Conservation (phyloP, 345 rosid species). For the Dipteronia dyeriana region DNA sequence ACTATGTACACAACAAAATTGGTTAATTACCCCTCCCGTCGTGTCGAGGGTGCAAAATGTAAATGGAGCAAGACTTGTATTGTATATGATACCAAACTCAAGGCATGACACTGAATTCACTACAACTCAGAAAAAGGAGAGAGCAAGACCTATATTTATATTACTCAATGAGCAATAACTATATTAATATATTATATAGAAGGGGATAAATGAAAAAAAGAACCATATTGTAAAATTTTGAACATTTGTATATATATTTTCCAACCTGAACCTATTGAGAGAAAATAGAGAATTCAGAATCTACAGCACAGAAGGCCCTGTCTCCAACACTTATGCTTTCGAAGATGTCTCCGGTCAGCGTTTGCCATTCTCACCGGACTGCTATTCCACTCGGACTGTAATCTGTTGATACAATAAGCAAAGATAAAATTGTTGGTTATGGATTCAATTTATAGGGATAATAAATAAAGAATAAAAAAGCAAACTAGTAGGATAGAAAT, state of each 20-base stretch:
- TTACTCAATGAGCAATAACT: slow-evolving; percentile 12
- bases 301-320: slow-evolving; percentile 76
- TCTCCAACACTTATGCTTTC: slow-evolving; percentile 68
- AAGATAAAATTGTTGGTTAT: neutral
- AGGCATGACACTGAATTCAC: neutral
- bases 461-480: neutral
- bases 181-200: neutral
- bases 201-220: neutral
- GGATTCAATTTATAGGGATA: neutral
- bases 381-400: slow-evolving; percentile 89
- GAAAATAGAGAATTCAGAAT: slow-evolving; percentile 58
- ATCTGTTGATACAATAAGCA: slow-evolving; percentile 41
- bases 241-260: slow-evolving; percentile 4
- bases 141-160: slow-evolving; percentile 15
- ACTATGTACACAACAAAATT: neutral
- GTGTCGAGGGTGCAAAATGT: neutral
- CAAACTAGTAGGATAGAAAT: neutral
- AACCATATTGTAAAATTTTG: slow-evolving; percentile 14
- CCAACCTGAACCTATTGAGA: slow-evolving; percentile 35
- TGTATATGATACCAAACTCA: neutral
- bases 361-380: slow-evolving; percentile 91
- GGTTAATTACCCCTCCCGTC: neutral
- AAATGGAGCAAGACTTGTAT: too few species aligned
- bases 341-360: slow-evolving; percentile 53
- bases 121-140: neutral